Evolutionary conservation across 78 protist species (phyloP).

Genomic region (Planoprotostelium fungivorum): DNA sequence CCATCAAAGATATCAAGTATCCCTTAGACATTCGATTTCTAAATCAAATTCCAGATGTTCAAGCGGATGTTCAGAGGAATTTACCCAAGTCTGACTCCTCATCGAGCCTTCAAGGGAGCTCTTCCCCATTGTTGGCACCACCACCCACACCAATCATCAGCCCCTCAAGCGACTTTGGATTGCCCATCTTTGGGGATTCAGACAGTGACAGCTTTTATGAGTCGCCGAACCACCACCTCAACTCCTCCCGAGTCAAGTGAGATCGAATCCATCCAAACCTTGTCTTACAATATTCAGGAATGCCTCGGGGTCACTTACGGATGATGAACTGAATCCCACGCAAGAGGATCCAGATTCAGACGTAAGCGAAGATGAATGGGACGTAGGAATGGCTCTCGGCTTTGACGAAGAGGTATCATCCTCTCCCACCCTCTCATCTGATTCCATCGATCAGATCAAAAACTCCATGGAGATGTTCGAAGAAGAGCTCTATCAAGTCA

Average conservation of each 20-base stretch:
- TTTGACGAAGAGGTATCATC: too few species aligned
- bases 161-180: not conserved
- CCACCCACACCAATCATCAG: not conserved
- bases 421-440: too few species aligned
- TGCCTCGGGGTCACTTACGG: too few species aligned
- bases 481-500: not conserved
- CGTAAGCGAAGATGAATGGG: not conserved
- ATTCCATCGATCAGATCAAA: not conserved
- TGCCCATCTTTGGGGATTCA: not conserved
- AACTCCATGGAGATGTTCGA: not conserved
- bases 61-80: too few species aligned
- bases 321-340: not conserved
- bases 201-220: not conserved
- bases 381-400: not conserved
- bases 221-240: not conserved
- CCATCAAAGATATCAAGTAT: too few species aligned
- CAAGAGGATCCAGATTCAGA: not conserved
- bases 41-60: too few species aligned
- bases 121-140: not conserved
- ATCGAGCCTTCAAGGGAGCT: too few species aligned
- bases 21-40: too few species aligned
- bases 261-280: not conserved
- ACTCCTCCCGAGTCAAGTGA: too few species aligned
- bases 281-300: not conserved
- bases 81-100: too few species aligned